Percentiles rank a stretch among this genome's conserved stretches.
Evolutionary conservation across 345 rosid genomes (phyloP).

Genomic region (Euphorbia tirucalli): DNA sequence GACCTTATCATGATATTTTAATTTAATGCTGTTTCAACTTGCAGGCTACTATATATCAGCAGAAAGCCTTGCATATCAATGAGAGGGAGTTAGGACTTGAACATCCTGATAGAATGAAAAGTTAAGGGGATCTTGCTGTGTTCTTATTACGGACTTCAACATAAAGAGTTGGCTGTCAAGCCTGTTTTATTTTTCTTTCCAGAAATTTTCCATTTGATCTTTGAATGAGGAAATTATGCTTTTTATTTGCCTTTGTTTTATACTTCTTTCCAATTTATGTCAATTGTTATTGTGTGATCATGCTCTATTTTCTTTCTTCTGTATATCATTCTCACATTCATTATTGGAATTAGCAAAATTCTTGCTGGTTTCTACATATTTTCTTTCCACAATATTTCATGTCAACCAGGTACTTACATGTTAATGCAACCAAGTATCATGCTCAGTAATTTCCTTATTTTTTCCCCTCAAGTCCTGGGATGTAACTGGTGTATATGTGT

Average conservation of each 20-base stretch:
- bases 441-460: constrained; percentile 2
- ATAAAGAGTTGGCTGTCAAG: constrained; percentile 97
- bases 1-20: constrained; percentile 16
- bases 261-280: not conserved
- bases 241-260: constrained; percentile 7
- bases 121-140: constrained; percentile 99
- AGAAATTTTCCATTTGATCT: constrained; percentile 10
- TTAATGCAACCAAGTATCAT: no score
- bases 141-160: constrained; percentile 98
- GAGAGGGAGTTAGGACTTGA: constrained; percentile 99
- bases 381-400: not conserved
- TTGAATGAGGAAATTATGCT: not conserved
- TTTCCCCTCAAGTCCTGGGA: constrained; percentile 9
- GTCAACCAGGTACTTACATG: no score
- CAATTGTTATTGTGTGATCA: not conserved
- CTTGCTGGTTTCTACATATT: not conserved
- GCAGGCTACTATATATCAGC: constrained; percentile 98
- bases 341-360: not conserved
- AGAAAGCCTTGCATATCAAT: constrained; percentile 97
- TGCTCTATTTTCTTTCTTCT: not conserved
- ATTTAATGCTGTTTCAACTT: constrained; percentile 15
- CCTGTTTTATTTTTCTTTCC: constrained; percentile 36
- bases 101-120: constrained; percentile 99
- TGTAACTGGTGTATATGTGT: constrained; percentile 11
- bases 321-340: not conserved